These are phyloP conservation scores for Neonectria punicea DNA, from an alignment of 2,329 filamentous ascomycete genomes.

Conservation along the genomic window DNA sequence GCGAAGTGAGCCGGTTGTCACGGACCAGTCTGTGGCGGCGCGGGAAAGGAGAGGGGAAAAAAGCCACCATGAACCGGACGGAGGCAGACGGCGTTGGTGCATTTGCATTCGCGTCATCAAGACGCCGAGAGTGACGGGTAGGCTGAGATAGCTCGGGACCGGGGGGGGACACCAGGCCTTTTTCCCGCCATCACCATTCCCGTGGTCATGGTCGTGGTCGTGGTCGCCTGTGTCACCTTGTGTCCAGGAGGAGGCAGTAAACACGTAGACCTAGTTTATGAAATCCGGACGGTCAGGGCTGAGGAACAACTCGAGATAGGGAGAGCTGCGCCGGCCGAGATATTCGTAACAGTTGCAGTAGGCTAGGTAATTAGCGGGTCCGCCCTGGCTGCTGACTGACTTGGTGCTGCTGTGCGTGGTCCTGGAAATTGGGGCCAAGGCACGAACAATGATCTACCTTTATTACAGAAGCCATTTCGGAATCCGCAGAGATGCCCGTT, in stretches of 20 bases:
- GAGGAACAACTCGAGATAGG: neutral
- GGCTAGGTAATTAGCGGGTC: too few relatives aligned
- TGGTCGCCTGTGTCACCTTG: neutral
- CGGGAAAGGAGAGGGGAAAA: neutral
- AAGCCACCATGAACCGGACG: neutral
- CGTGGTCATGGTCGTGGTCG: neutral
- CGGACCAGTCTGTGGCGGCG: neutral
- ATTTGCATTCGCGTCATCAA: neutral
- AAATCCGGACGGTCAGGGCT: neutral
- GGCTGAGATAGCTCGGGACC: neutral
- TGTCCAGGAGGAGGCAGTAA: neutral
- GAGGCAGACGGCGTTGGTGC: neutral
- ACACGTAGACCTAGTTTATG: neutral
- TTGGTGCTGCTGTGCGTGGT: neutral
- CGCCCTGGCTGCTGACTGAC: neutral
- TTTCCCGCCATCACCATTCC: neutral
- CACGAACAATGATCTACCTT: slow-evolving; percentile 16
- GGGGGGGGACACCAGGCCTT: neutral
- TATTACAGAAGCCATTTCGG: slow-evolving; percentile 16
- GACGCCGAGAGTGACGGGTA: neutral
- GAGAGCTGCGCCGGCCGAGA: slow-evolving; percentile 1
- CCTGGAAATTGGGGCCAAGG: slow-evolving; percentile 28
- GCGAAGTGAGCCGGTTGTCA: slow-evolving; percentile 8
- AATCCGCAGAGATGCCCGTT: slow-evolving; percentile 32
- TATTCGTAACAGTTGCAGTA: neutral